A percentile compares a stretch with the other conserved stretches of the same genome.
Evolutionary conservation across 441 rosid genomes (phyloP).

Genomic region (Brassica hybrid): DNA sequence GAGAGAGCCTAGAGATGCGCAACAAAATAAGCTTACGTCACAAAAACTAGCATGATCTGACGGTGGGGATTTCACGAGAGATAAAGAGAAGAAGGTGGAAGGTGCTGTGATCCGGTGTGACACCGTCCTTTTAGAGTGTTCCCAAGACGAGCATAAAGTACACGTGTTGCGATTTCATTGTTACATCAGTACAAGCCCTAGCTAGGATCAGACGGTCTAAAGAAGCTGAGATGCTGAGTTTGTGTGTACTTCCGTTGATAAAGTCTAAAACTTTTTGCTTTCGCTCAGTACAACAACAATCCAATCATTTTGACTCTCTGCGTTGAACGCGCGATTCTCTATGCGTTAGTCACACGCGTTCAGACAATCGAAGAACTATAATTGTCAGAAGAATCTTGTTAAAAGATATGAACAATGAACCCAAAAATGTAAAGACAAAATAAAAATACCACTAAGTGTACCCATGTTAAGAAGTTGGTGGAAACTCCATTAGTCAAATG

Average conservation of each 20-base stretch:
- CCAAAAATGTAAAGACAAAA: not conserved
- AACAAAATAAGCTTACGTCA: conserved; percentile 30
- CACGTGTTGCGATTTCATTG: not conserved
- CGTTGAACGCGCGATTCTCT: not conserved
- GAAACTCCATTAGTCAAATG: not conserved
- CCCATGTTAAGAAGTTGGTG: not conserved
- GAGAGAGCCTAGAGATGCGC: conserved; percentile 41
- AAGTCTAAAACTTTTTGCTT: not conserved
- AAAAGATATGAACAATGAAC: conserved; percentile 25
- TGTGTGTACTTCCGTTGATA: conserved; percentile 24
- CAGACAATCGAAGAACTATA: conserved; percentile 1
- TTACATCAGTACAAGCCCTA: not conserved
- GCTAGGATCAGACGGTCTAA: conserved; percentile 36
- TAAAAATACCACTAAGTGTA: no score
- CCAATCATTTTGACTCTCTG: conserved; percentile 31
- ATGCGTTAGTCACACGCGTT: conserved; percentile 8
- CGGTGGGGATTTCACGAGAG: conserved; percentile 34
- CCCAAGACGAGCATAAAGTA: not conserved
- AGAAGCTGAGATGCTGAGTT: not conserved
- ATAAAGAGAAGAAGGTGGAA: not conserved
- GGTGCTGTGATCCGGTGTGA: conserved; percentile 30
- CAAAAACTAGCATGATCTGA: conserved; percentile 29
- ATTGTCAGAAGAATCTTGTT: conserved; percentile 26
- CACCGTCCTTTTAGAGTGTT: conserved; percentile 4
- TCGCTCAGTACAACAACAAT: conserved; percentile 28